Percentiles rank a stretch among this genome's conserved stretches.
These are phyloP conservation scores for Tolypocladium pustulatum DNA, from an alignment of 2,329 filamentous ascomycete species.

Conservation along the genomic window DNA sequence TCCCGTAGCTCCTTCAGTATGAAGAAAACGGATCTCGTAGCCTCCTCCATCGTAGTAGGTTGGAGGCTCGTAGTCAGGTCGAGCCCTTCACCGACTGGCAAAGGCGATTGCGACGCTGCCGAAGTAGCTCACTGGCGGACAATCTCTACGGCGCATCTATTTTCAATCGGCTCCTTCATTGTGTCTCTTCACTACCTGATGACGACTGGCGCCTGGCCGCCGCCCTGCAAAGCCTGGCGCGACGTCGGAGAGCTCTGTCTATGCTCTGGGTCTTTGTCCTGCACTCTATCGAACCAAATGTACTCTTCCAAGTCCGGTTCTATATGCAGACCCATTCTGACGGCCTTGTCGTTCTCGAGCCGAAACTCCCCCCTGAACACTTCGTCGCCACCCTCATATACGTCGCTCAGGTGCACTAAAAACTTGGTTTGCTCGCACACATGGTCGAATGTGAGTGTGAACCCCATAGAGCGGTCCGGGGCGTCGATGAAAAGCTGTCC, in stretches of 20 bases:
- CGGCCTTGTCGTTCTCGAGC: conserved; percentile 1
- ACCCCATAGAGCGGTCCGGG: conserved; percentile 15
- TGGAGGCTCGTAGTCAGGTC: no score
- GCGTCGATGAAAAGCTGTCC: conserved; percentile 13
- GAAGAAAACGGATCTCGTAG: no score
- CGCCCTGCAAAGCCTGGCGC: no score
- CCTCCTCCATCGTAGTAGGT: no score
- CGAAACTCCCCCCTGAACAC: conserved; percentile 1
- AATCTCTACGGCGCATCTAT: no score
- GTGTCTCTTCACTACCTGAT: neutral
- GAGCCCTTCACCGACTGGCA: no score
- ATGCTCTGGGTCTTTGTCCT: no score
- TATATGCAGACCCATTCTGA: conserved; percentile 1
- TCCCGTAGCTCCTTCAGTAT: no score
- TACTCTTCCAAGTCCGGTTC: conserved; percentile 1
- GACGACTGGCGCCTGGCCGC: neutral
- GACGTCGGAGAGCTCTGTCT: no score
- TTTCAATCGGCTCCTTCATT: no score
- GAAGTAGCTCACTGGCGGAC: no score
- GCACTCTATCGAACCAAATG: conserved; percentile 2
- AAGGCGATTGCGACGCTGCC: no score
- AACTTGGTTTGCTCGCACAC: conserved; percentile 7
- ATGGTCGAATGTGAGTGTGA: conserved; percentile 12
- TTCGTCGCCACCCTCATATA: neutral
- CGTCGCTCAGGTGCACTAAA: neutral